These are phyloP conservation scores for Pugionium dolabratum DNA, from an alignment of 345 rosid species.

Conservation along the genomic window DNA sequence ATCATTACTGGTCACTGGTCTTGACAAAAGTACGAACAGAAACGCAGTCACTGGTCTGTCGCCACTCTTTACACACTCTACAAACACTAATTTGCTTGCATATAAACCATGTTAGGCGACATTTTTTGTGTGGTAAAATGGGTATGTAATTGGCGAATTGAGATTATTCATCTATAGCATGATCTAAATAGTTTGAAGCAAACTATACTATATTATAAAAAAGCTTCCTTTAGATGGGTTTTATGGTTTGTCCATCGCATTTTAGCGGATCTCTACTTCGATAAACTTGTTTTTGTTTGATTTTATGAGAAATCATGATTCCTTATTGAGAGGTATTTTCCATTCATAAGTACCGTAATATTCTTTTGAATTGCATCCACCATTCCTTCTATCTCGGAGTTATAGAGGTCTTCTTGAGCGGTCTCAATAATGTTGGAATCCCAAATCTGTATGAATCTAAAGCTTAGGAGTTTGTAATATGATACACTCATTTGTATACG, in stretches of 20 bases:
- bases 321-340: neutral
- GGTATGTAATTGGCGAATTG: too few relatives aligned
- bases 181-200: too few relatives aligned
- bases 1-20: too few relatives aligned
- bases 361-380: constrained; percentile 64
- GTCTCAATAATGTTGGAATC: constrained; percentile 68
- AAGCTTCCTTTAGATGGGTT: neutral
- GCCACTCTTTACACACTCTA: too few relatives aligned
- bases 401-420: constrained; percentile 55
- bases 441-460: constrained; percentile 57
- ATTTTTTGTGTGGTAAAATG: too few relatives aligned
- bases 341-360: constrained; percentile 54
- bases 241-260: neutral
- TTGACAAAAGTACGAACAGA: too few relatives aligned
- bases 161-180: too few relatives aligned
- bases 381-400: constrained; percentile 51
- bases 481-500: neutral
- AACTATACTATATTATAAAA: too few relatives aligned
- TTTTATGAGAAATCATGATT: neutral
- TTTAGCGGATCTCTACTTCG: constrained; percentile 30
- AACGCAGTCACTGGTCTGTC: too few relatives aligned
- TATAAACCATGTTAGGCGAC: too few relatives aligned
- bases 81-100: too few relatives aligned
- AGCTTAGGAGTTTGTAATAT: neutral
- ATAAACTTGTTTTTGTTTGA: constrained; percentile 11